Evolutionary conservation across 495 filamentous ascomycete genomes (phyloP).

Genomic region (Ramalina peruviana): DNA sequence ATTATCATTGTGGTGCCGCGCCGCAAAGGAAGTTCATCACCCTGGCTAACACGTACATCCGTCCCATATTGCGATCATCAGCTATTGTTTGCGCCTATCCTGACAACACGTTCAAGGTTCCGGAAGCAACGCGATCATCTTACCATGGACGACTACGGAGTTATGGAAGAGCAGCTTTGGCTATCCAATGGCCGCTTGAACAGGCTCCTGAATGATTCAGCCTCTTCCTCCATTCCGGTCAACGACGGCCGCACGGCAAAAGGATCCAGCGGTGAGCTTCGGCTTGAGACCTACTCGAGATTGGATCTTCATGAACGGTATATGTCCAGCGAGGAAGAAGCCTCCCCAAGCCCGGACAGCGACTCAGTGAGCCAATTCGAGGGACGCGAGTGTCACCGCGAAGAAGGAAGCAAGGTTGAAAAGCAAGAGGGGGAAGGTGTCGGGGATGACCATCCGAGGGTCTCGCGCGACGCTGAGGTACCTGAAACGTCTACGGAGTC

Average conservation of each 20-base stretch:
- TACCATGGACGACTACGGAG: slow-evolving; percentile 5
- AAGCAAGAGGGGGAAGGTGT: not conserved
- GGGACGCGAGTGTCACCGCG: not conserved
- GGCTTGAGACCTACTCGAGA: slow-evolving; percentile 13
- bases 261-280: slow-evolving; percentile 5
- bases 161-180: slow-evolving; percentile 10
- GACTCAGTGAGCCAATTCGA: slow-evolving; percentile 8
- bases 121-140: not conserved
- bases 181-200: slow-evolving; percentile 13
- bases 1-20: not conserved
- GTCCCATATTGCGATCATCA: too few species aligned
- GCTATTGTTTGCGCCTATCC: slow-evolving; percentile 6
- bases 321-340: slow-evolving; percentile 19
- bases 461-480: not conserved
- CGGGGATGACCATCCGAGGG: not conserved
- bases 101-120: slow-evolving; percentile 5
- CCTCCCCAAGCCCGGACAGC: slow-evolving; percentile 19
- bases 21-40: too few species aligned
- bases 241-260: slow-evolving; percentile 3
- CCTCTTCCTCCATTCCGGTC: slow-evolving; percentile 5
- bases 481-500: slow-evolving; percentile 1
- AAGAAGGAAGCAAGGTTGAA: not conserved
- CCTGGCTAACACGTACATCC: too few species aligned
- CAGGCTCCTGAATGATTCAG: slow-evolving; percentile 10
- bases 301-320: slow-evolving; percentile 17